phyloP scores from a whole-genome alignment of 177 flowering plant species.

The Vitis hybrid region DNA sequence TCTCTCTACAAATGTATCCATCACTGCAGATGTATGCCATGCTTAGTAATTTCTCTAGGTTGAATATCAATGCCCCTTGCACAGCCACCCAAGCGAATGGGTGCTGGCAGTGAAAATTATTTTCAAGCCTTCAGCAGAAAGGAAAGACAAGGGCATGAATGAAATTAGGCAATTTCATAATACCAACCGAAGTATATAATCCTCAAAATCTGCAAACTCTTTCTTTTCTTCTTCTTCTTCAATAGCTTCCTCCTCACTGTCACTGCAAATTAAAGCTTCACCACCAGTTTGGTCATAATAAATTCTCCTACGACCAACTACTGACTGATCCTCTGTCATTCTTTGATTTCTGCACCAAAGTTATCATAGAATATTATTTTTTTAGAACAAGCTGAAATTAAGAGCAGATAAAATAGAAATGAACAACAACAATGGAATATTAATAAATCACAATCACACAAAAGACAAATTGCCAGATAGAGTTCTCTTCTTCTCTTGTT shows the following conservation, averaged over 20 bases:
- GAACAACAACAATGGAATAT: neutral
- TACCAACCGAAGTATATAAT: slow-evolving; percentile 87
- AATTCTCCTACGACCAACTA: slow-evolving; percentile 91
- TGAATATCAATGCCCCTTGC: too few relatives aligned
- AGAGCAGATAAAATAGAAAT: neutral
- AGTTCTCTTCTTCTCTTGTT: too few relatives aligned
- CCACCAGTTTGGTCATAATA: slow-evolving; percentile 98
- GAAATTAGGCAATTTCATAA: slow-evolving; percentile 5
- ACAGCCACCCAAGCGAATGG: too few relatives aligned
- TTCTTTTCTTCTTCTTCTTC: slow-evolving; percentile 92
- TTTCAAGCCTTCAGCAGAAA: neutral
- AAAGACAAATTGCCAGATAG: too few relatives aligned
- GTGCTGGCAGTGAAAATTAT: too few relatives aligned
- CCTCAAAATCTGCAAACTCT: slow-evolving; percentile 75
- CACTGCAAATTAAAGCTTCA: slow-evolving; percentile 96
- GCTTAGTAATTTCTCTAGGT: too few relatives aligned
- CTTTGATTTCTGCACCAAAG: slow-evolving; percentile 79
- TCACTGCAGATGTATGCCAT: too few relatives aligned
- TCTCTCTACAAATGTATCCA: too few relatives aligned
- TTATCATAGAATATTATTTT: neutral
- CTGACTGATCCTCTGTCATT: slow-evolving; percentile 99
- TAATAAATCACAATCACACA: neutral
- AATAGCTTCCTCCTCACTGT: slow-evolving; percentile 87
- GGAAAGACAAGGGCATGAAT: neutral
- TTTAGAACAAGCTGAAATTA: neutral